Evolutionary conservation across 306 rosid species (phyloP), one percentile per base, ranked within the genome.

Genomic region (Lotus japonicus): DNA sequence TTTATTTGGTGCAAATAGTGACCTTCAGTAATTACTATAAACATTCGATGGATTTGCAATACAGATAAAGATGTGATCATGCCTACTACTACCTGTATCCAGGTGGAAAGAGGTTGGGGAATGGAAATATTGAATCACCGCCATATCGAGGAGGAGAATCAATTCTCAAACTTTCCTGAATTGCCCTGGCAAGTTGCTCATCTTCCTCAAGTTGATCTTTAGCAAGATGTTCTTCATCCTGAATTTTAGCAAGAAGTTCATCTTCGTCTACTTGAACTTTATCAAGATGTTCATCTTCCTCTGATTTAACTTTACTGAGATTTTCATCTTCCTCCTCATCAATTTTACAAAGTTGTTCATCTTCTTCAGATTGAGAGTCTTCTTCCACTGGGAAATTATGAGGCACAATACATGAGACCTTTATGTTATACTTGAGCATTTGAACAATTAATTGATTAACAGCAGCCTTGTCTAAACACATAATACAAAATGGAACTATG

Each of bases 101-200:
- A 38, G 92, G 43, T 44, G 99, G 81, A 70, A 70, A 57, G 71
- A 68, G 61, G 55, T 73, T 74, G n/a, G 89, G 69, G 56, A 9
- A 91, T 54, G 70, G 85, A 74, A 76, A 71, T 43, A 64, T 13
- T 43, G 84, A 84, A 60, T 84, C 80, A 62, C 16, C 64, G 44
- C 75, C 82, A 66, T 57, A 2, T 76, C 70, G 90, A 73, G 97
- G 91, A 77, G 95, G 90, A 78, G 92, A 86, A 55, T 46, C 72
- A 33, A 77, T 9, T 53, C 23, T 78, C 79, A 95, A 76, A 74
- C 96, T 95, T 75, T 86, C 96, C 77, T 95, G 91, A 79, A 90
- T 74, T 70, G 99, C 99, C 83, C 75, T 84, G 18, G 99, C 99
- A 72, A 90, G 90, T 70, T 79, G 89, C 76, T 95, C 96, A 59